Percentiles rank a stretch among this genome's conserved stretches.
These are phyloP conservation scores for Narthecium ossifragum DNA, from an alignment of 106 monocot species.

Conservation along the genomic window DNA sequence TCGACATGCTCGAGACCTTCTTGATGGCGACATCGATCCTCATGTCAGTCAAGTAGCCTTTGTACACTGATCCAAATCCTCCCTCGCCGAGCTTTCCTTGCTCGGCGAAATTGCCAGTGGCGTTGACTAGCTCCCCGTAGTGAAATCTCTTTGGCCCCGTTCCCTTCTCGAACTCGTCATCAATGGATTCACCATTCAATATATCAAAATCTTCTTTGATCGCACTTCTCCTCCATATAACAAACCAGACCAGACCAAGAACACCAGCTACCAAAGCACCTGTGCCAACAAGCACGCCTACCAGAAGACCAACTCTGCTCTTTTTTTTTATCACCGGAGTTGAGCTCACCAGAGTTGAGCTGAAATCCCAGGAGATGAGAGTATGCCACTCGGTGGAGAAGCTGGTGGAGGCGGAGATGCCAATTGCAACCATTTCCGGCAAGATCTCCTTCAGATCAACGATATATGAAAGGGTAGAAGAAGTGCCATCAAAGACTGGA, in stretches of 20 bases:
- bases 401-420: conserved; percentile 20
- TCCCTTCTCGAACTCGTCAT: too few species aligned
- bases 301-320: too few species aligned
- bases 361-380: conserved; percentile 17
- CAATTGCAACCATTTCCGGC: conserved; percentile 7
- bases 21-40: neutral
- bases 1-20: neutral
- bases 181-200: too few species aligned
- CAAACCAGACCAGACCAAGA: too few species aligned
- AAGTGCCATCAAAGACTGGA: neutral
- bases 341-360: too few species aligned
- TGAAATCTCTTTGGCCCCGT: neutral
- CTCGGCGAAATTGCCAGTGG: neutral
- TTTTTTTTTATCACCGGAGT: neutral
- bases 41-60: neutral
- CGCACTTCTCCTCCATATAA: too few species aligned
- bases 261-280: too few species aligned
- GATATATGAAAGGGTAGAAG: neutral
- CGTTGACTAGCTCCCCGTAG: neutral
- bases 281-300: too few species aligned
- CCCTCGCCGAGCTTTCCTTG: neutral
- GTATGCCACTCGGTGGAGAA: neutral
- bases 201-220: too few species aligned
- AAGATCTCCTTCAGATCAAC: conserved; percentile 11
- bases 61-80: neutral